These are phyloP conservation scores for Phytophthora pseudosyringae DNA, from an alignment of 352 stramenopile genomes.

Conservation along the genomic window DNA sequence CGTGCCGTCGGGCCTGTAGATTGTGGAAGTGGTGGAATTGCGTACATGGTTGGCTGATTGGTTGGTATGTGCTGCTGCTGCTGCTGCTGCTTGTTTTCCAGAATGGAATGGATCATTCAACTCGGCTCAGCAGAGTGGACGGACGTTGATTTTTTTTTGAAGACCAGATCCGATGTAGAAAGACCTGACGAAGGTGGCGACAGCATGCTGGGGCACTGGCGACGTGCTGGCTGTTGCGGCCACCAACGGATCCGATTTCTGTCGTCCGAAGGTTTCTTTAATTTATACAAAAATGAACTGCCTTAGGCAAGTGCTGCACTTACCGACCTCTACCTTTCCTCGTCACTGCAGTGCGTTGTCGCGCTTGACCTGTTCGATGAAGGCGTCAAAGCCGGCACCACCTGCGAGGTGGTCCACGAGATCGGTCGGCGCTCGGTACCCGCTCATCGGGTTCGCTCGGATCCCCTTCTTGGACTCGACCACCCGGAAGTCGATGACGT, in stretches of 20 bases:
- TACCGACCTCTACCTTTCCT: slow-evolving; percentile 32
- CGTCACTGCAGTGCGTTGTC: slow-evolving; percentile 62
- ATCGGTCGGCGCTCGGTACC: slow-evolving; percentile 86
- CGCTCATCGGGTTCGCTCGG: slow-evolving; percentile 67
- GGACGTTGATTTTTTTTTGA: slow-evolving; percentile 41
- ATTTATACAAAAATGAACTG: slow-evolving; percentile 41
- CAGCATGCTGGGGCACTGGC: slow-evolving; percentile 12
- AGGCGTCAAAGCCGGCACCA: slow-evolving; percentile 77
- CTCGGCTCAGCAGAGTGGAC: slow-evolving; percentile 18
- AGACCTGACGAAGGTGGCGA: slow-evolving; percentile 15
- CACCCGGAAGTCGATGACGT: slow-evolving; percentile 81
- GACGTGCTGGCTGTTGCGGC: slow-evolving; percentile 1
- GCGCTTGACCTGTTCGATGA: slow-evolving; percentile 83
- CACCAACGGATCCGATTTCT: slow-evolving; percentile 19
- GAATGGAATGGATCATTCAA: slow-evolving; percentile 32
- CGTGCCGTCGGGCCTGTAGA: slow-evolving; percentile 14
- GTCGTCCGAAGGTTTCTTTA: slow-evolving; percentile 32
- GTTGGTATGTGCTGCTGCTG: slow-evolving; percentile 22
- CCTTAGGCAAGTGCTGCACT: slow-evolving; percentile 29
- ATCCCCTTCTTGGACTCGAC: slow-evolving; percentile 74
- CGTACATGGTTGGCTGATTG: slow-evolving; percentile 33
- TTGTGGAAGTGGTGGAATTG: slow-evolving; percentile 36
- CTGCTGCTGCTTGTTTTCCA: slow-evolving; percentile 27
- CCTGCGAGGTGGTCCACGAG: slow-evolving; percentile 81
- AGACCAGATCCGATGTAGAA: slow-evolving; percentile 38